Conservation (phyloP, 257 asterid genomes). For the Coffea eugenioides region DNA sequence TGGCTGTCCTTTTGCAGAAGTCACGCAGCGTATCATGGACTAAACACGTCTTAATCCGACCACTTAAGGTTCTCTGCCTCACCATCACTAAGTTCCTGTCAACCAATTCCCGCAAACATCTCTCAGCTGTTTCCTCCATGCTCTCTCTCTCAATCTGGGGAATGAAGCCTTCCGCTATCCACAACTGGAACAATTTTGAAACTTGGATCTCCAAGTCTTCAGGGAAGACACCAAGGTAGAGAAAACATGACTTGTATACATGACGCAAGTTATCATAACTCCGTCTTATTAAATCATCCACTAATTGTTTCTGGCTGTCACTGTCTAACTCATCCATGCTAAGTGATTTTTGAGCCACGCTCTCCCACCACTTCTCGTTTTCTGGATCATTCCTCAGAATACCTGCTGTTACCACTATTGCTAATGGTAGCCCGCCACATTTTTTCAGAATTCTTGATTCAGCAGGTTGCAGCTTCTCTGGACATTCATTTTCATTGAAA, state of each 20-base stretch:
- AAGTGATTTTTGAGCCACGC: conserved; percentile 3
- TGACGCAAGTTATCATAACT: no score
- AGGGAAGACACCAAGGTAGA: no score
- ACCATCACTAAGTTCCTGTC: no score
- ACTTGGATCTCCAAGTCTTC: no score
- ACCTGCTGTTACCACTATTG: conserved; percentile 44
- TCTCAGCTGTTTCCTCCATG: conserved; percentile 19
- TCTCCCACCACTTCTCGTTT: conserved; percentile 11
- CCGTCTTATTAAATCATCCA: no score
- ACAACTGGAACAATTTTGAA: background rate
- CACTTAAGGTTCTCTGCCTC: no score
- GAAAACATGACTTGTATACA: no score
- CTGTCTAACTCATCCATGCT: no score
- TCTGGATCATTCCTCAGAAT: conserved; percentile 15
- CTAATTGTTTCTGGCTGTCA: no score
- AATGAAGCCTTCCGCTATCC: conserved; percentile 27
- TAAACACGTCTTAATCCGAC: no score
- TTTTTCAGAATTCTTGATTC: conserved; percentile 18
- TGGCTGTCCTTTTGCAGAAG: no score
- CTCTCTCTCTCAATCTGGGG: background rate
- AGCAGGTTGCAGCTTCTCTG: background rate
- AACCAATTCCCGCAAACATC: background rate
- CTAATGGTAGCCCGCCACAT: conserved; percentile 43
- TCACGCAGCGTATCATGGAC: no score
- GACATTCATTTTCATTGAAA: conserved; percentile 19